These are phyloP conservation scores for Vitis rotundifolia DNA, from an alignment of 164 flowering plant genomes.

Conservation along the genomic window DNA sequence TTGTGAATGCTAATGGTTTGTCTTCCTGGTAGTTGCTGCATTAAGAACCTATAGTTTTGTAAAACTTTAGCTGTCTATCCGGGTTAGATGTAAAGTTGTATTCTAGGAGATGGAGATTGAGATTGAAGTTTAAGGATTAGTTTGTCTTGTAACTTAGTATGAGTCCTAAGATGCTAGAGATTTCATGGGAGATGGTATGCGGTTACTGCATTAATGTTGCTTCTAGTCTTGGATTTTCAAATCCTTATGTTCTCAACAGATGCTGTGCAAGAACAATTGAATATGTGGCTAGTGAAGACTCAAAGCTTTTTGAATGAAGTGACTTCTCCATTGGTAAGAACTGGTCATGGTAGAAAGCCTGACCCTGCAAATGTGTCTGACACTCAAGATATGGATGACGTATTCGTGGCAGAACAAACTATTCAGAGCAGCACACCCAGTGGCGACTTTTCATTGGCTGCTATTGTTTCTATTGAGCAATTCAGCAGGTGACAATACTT, in stretches of 20 bases:
- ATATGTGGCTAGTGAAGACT: slow-evolving; percentile 67
- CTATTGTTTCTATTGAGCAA: slow-evolving; percentile 87
- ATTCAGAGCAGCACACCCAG: slow-evolving; percentile 49
- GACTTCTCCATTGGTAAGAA: slow-evolving; percentile 62
- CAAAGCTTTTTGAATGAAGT: slow-evolving; percentile 71
- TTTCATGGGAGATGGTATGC: no score
- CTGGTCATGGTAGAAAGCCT: slow-evolving; percentile 38
- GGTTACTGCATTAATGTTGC: no score
- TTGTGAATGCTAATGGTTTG: no score
- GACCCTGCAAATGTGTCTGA: slow-evolving; percentile 32
- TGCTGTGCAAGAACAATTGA: slow-evolving; percentile 67
- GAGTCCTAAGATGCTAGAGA: no score
- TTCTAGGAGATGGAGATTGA: no score
- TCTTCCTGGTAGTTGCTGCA: no score
- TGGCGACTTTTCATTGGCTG: slow-evolving; percentile 77
- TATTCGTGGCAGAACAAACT: slow-evolving; percentile 73
- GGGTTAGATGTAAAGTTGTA: no score
- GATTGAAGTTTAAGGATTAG: no score
- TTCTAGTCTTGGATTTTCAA: background rate
- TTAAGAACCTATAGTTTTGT: no score
- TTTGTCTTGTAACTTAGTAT: no score
- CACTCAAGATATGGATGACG: slow-evolving; percentile 47
- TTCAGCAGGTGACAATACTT: slow-evolving; percentile 74
- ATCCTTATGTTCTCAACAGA: slow-evolving; percentile 34
- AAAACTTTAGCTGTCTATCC: no score